Conservation (phyloP, 306 rosid species). For the Malus domestica region ASM211411v1 NC_041800.1:26936733-26937232, state of each 20-base stretch:
- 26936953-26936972: neutral
- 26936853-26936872: neutral
- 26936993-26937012: neutral
- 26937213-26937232: neutral
- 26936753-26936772: neutral
- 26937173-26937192: neutral
- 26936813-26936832: neutral
- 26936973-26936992: neutral
- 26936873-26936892: neutral
- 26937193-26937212: neutral
- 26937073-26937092: neutral
- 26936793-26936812: neutral
- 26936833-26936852: neutral
- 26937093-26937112: neutral
- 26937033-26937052: neutral
- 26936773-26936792: neutral
- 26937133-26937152: neutral
- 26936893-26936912: neutral
- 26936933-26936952: neutral
- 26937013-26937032: neutral
- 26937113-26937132: neutral
- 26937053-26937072: neutral
- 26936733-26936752: neutral
- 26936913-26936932: neutral
- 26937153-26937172: neutral